Evolutionary conservation across 768 basidiomycete genomes (phyloP).

Genomic region (Scleroderma bovista): DNA sequence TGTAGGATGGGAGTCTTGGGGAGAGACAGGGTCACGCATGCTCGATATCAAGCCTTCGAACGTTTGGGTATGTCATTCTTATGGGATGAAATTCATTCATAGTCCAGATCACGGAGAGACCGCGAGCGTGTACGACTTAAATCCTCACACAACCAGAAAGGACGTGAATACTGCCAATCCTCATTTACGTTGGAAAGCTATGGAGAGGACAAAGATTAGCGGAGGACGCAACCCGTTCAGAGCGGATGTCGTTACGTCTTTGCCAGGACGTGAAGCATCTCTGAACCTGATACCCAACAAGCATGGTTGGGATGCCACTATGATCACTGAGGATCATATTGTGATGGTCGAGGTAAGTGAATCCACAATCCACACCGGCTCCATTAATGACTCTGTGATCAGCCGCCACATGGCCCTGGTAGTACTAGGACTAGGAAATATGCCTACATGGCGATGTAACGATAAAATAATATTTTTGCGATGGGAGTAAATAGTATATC

Average conservation of each 20-base stretch:
- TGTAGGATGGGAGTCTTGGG: slow-evolving; percentile 29
- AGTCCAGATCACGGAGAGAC: slow-evolving; percentile 15
- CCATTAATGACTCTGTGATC: background rate
- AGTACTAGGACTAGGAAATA: too few species aligned
- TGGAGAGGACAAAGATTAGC: slow-evolving; percentile 5
- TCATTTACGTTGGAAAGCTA: slow-evolving; percentile 13
- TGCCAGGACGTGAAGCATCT: background rate
- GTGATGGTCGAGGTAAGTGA: slow-evolving; percentile 27
- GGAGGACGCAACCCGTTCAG: background rate
- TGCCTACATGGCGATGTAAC: too few species aligned
- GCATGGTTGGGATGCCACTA: slow-evolving; percentile 25
- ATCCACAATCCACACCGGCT: background rate
- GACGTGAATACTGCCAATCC: slow-evolving; percentile 8
- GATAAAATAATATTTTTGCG: too few species aligned
- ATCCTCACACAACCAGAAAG: slow-evolving; percentile 17
- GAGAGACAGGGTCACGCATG: slow-evolving; percentile 26
- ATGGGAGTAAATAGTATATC: background rate
- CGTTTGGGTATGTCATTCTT: slow-evolving; percentile 32
- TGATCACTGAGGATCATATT: slow-evolving; percentile 33
- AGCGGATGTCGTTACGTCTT: background rate
- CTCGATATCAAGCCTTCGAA: slow-evolving; percentile 22
- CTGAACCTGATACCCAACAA: slow-evolving; percentile 4
- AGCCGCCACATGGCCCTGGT: slow-evolving; percentile 9
- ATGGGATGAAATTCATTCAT: slow-evolving; percentile 30
- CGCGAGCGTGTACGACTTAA: slow-evolving; percentile 31